A percentile compares a stretch with the other conserved stretches of the same genome.
These are phyloP conservation scores for Rhodofomes roseus DNA, from an alignment of 1,284 basidiomycete genomes.

Conservation along the genomic window DNA sequence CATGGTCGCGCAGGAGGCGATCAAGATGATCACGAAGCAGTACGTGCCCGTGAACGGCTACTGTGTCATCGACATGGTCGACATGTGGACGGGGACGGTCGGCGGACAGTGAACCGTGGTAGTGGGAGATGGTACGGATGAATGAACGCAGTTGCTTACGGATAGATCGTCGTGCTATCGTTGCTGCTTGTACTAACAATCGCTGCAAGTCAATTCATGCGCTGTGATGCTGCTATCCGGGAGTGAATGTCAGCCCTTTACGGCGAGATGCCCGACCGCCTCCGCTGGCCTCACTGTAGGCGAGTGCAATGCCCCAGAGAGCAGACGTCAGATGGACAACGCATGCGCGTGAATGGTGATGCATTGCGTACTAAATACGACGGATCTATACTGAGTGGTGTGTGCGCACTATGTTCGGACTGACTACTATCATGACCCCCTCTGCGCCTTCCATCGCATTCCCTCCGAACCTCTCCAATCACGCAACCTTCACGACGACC, in stretches of 20 bases:
- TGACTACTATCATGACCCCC: neutral
- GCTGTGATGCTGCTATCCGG: neutral
- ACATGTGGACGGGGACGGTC: conserved; percentile 68
- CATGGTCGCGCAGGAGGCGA: conserved; percentile 93
- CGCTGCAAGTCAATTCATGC: neutral
- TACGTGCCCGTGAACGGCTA: conserved; percentile 91
- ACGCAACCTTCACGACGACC: neutral
- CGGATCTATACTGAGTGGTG: neutral
- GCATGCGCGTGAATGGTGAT: neutral
- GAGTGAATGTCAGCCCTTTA: too few species aligned
- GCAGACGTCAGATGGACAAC: too few species aligned
- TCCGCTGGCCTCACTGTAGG: too few species aligned
- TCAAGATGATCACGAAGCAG: conserved; percentile 96
- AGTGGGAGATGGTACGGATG: neutral
- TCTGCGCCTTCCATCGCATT: neutral
- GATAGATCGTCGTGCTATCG: neutral
- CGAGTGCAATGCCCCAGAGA: too few species aligned
- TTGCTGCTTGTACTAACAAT: neutral
- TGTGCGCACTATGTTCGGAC: neutral
- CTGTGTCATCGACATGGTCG: conserved; percentile 85
- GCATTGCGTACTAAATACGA: neutral
- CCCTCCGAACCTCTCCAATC: neutral
- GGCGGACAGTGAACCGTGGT: neutral
- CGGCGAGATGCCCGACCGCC: too few species aligned
- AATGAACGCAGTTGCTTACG: neutral